Conservation (phyloP, 306 rosid genomes). For the Dicorynia guianensis region DNA sequence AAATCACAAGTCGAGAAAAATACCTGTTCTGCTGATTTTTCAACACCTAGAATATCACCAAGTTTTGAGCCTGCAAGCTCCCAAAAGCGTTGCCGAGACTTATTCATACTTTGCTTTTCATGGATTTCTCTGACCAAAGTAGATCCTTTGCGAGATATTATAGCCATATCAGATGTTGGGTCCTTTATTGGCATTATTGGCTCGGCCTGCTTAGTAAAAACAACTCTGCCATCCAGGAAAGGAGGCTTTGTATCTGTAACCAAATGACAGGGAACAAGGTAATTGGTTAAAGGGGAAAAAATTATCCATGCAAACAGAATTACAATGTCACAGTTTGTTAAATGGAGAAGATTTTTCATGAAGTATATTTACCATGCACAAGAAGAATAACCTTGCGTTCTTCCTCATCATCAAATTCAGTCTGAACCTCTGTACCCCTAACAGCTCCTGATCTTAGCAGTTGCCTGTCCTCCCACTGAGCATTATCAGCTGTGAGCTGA, state of each 20-base stretch:
- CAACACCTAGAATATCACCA: conserved; percentile 95
- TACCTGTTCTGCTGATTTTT: conserved; percentile 96
- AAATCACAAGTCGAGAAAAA: conserved; percentile 38
- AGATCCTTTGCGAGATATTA: conserved; percentile 97
- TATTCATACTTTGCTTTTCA: conserved; percentile 88
- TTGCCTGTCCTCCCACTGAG: conserved; percentile 99
- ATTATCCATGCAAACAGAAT: conserved; percentile 18
- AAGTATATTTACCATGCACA: conserved; percentile 78
- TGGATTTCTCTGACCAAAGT: conserved; percentile 83
- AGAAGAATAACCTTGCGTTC: conserved; percentile 96
- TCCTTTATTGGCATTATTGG: conserved; percentile 98
- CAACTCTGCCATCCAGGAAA: conserved; percentile 97
- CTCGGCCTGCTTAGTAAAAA: conserved; percentile 96
- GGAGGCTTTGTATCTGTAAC: conserved; percentile 96
- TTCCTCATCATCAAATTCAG: conserved; percentile 97
- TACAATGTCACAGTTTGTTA: conserved; percentile 23
- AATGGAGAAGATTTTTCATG: conserved; percentile 1
- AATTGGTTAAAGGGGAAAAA: conserved; percentile 33
- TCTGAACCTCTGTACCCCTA: conserved; percentile 97
- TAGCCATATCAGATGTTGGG: conserved; percentile 99
- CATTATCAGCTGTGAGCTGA: conserved; percentile 95
- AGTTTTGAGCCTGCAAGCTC: conserved; percentile 99
- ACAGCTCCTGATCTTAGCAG: conserved; percentile 97
- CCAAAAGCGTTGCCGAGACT: conserved; percentile 99
- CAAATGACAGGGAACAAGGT: conserved; percentile 28